phyloP scores from a whole-genome alignment of 169 alveolate genomes.

The Plasmodium ovale region DNA sequence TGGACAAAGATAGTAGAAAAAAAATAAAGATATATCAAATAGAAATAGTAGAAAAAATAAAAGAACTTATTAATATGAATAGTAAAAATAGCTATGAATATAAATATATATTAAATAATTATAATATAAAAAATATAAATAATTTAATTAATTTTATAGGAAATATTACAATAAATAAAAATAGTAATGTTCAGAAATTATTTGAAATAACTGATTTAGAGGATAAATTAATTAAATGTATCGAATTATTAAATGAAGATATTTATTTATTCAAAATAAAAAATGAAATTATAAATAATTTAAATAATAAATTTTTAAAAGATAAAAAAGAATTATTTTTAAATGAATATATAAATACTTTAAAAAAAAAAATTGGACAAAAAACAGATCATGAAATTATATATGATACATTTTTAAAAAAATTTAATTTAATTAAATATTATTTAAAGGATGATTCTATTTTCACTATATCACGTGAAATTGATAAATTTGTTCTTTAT shows the following conservation, averaged over 20 bases:
- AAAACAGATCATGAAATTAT: conserved; percentile 81
- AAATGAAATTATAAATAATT: conserved; percentile 76
- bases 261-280: conserved; percentile 80
- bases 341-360: conserved; percentile 74
- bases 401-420: conserved; percentile 73
- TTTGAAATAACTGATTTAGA: conserved; percentile 75
- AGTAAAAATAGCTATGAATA: conserved; percentile 28
- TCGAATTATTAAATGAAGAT: conserved; percentile 80
- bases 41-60: conserved; percentile 53
- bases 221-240: conserved; percentile 71
- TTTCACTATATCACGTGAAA: conserved; percentile 6
- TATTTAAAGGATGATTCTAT: conserved; percentile 3
- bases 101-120: conserved; percentile 56
- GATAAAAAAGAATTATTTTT: conserved; percentile 81
- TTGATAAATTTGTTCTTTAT: conserved; percentile 28
- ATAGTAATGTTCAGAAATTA: conserved; percentile 65
- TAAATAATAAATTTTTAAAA: conserved; percentile 77
- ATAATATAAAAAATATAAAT: conserved; percentile 37
- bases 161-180: conserved; percentile 44
- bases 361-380: conserved; percentile 61
- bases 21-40: conserved; percentile 39
- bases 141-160: conserved; percentile 42
- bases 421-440: conserved; percentile 16
- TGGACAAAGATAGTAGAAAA: neutral
- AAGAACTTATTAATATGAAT: conserved; percentile 34